Percentiles rank a stretch among this genome's conserved stretches.
These are phyloP conservation scores for Eragrostis curvula DNA, from an alignment of 176 grass and related monocot species.

Conservation along the genomic window DNA sequence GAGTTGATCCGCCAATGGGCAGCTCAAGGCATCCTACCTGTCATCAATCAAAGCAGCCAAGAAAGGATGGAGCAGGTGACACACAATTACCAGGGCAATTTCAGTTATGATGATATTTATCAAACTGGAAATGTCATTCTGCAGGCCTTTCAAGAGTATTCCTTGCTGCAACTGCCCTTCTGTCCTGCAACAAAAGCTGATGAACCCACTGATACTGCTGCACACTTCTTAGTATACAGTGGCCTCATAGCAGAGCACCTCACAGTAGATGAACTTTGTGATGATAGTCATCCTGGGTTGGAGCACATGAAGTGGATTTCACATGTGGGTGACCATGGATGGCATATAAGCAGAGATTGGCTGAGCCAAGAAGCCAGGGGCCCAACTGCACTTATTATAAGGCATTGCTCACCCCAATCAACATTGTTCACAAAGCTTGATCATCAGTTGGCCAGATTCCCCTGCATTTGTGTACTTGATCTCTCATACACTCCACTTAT, in stretches of 20 bases:
- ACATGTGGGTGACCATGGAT: neutral
- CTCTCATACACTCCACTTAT: no score
- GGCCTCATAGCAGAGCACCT: neutral
- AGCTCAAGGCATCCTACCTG: neutral
- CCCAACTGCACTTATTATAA: neutral
- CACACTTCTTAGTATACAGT: neutral
- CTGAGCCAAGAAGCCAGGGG: neutral
- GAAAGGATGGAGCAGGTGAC: neutral
- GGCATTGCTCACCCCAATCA: constrained; percentile 1
- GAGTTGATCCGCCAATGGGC: constrained; percentile 25
- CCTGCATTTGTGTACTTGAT: neutral
- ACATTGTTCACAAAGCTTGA: neutral
- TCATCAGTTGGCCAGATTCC: neutral
- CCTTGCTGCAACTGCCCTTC: neutral
- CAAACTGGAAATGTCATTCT: constrained; percentile 28
- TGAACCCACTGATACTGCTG: neutral
- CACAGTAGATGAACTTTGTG: neutral
- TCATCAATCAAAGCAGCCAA: neutral
- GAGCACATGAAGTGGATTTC: constrained; percentile 22
- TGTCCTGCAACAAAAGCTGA: neutral
- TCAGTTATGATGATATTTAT: neutral
- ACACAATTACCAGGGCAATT: neutral
- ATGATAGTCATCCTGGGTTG: neutral
- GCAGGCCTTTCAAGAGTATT: neutral
- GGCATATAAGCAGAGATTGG: neutral